These are phyloP conservation scores for Xylariaceae sp. DNA, from an alignment of 2,329 filamentous ascomycete species.

Conservation along the genomic window DNA sequence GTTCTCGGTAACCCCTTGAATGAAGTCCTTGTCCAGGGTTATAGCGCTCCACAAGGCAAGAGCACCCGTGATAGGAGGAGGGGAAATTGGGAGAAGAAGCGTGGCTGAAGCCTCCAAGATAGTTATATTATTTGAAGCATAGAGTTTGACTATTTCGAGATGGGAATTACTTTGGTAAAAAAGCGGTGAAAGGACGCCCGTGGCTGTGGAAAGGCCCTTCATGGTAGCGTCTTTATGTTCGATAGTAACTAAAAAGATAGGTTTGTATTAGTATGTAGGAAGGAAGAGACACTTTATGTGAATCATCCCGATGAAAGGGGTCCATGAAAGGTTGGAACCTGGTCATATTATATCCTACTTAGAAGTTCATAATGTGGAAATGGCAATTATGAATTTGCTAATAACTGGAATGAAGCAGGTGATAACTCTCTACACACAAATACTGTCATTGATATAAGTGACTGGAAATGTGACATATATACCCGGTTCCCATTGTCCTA, in stretches of 20 bases:
- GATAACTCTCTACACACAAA: too few species aligned
- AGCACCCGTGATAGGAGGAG: slow-evolving; percentile 12
- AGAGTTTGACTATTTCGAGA: slow-evolving; percentile 8
- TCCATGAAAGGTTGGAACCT: neutral
- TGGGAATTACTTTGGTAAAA: neutral
- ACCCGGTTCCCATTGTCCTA: too few species aligned
- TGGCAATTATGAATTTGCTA: slow-evolving; percentile 12
- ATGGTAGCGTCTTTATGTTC: neutral
- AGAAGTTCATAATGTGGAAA: neutral
- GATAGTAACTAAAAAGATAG: too few species aligned
- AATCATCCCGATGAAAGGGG: neutral
- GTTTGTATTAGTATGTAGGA: too few species aligned
- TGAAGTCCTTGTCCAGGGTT: slow-evolving; percentile 14
- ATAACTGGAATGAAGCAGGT: neutral
- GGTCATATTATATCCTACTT: neutral
- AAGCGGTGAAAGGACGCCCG: neutral
- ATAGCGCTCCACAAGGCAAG: slow-evolving; percentile 17
- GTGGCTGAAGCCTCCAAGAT: slow-evolving; percentile 20
- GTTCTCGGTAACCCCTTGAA: slow-evolving; percentile 18
- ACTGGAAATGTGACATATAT: too few species aligned
- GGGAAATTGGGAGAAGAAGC: slow-evolving; percentile 13
- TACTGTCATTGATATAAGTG: too few species aligned
- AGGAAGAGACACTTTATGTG: too few species aligned
- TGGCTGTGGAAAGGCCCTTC: neutral
- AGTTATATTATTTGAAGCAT: slow-evolving; percentile 2